A percentile compares a stretch with the other conserved stretches of the same genome.
Conservation (phyloP, 1,139 yeast species). For the Williopsis jadinii region DNA sequence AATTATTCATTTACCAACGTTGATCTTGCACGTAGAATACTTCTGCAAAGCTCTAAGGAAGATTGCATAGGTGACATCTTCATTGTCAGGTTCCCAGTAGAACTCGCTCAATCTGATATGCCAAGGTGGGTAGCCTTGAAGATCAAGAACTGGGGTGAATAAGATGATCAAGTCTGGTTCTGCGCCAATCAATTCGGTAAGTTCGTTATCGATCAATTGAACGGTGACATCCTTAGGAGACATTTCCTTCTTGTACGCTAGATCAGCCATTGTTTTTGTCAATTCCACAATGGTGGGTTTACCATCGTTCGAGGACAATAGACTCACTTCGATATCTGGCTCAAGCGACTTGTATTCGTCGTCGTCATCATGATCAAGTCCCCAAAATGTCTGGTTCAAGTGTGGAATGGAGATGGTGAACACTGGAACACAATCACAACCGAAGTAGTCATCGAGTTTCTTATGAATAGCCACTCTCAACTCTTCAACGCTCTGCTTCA, state of each 20-base stretch:
- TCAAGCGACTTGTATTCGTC: slow-evolving; percentile 21
- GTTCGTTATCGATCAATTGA: slow-evolving; percentile 67
- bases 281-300: slow-evolving; percentile 84
- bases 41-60: slow-evolving; percentile 78
- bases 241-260: slow-evolving; percentile 58
- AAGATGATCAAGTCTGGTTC: slow-evolving; percentile 87
- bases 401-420: slow-evolving; percentile 59
- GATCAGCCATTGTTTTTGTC: slow-evolving; percentile 77
- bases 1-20: slow-evolving; percentile 62
- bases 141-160: slow-evolving; percentile 79
- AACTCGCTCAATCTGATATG: slow-evolving; percentile 86
- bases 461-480: slow-evolving; percentile 52
- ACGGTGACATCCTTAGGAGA: slow-evolving; percentile 64
- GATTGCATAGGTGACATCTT: slow-evolving; percentile 73
- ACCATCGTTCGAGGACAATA: slow-evolving; percentile 77
- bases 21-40: slow-evolving; percentile 75
- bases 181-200: slow-evolving; percentile 67
- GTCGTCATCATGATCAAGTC: slow-evolving; percentile 30
- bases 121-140: slow-evolving; percentile 98
- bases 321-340: slow-evolving; percentile 53
- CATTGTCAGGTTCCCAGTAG: slow-evolving; percentile 84
- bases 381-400: slow-evolving; percentile 41
- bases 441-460: slow-evolving; percentile 68
- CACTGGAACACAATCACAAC: slow-evolving; percentile 59
- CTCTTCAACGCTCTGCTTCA: slow-evolving; percentile 48